Conservation (phyloP, 2,329 filamentous ascomycete genomes). For the Fusarium redolens region DNA sequence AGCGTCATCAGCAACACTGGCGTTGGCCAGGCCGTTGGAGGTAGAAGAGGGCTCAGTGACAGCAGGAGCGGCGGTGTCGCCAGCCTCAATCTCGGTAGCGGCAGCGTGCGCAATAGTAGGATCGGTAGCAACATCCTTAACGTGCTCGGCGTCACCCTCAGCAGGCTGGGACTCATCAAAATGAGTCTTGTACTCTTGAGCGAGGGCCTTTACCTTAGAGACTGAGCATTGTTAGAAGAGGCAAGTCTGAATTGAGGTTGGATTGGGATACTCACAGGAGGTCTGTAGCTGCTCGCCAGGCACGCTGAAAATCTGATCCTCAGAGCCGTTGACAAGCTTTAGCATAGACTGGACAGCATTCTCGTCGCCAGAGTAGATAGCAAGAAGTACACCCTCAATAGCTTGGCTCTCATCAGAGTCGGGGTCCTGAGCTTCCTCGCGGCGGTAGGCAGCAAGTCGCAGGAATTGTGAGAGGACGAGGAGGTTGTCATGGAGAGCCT, state of each 20-base stretch:
- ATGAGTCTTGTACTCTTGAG: slow-evolving; percentile 63
- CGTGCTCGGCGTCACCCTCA: slow-evolving; percentile 49
- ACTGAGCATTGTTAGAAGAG: slow-evolving; percentile 46
- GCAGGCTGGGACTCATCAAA: slow-evolving; percentile 49
- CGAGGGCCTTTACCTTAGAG: slow-evolving; percentile 56
- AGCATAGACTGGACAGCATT: slow-evolving; percentile 79
- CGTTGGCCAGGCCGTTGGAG: slow-evolving; percentile 60
- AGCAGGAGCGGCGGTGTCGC: slow-evolving; percentile 54
- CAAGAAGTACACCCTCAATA: slow-evolving; percentile 81
- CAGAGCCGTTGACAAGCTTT: slow-evolving; percentile 79
- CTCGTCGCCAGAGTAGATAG: slow-evolving; percentile 83
- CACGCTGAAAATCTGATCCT: slow-evolving; percentile 74
- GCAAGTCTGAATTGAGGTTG: background rate
- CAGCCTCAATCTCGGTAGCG: slow-evolving; percentile 73
- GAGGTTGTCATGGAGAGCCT: slow-evolving; percentile 72
- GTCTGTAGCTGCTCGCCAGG: slow-evolving; percentile 73
- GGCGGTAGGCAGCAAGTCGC: slow-evolving; percentile 79
- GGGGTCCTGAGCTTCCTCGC: slow-evolving; percentile 74
- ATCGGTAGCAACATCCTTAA: slow-evolving; percentile 62
- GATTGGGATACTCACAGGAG: slow-evolving; percentile 72
- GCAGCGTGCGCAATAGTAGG: slow-evolving; percentile 75
- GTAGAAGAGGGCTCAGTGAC: slow-evolving; percentile 52
- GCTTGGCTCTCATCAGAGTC: slow-evolving; percentile 79
- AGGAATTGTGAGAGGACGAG: slow-evolving; percentile 83
- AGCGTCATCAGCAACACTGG: slow-evolving; percentile 62